Percentiles rank a stretch among this genome's conserved stretches.
These are phyloP conservation scores for Moelleriella libera DNA, from an alignment of 2,329 filamentous ascomycete genomes.

Conservation along the genomic window DNA sequence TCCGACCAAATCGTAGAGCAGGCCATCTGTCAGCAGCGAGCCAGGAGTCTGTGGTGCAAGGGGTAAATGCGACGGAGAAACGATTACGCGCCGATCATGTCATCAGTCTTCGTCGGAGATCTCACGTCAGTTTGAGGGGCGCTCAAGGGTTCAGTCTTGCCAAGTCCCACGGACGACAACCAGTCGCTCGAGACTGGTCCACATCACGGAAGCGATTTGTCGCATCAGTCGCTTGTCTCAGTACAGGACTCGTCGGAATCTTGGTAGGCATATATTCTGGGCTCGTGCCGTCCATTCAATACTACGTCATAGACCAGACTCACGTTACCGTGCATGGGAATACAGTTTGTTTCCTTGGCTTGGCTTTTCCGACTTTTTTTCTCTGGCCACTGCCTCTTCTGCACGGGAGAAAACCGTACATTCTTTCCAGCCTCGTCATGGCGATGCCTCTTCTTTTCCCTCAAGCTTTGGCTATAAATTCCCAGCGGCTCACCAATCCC, in stretches of 20 bases:
- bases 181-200: constrained; percentile 62
- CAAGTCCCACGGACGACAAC: constrained; percentile 42
- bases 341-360: constrained; percentile 55
- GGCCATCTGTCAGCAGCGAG: neutral
- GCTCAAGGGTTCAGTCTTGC: constrained; percentile 35
- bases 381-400: constrained; percentile 63
- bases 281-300: constrained; percentile 66
- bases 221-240: constrained; percentile 56
- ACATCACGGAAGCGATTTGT: constrained; percentile 51
- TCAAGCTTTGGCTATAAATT: constrained; percentile 52
- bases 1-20: neutral
- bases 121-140: constrained; percentile 38
- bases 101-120: constrained; percentile 32
- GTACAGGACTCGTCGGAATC: constrained; percentile 56
- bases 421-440: constrained; percentile 51
- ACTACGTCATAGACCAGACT: constrained; percentile 55
- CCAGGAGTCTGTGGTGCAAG: constrained; percentile 8
- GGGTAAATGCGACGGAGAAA: constrained; percentile 11
- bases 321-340: constrained; percentile 61
- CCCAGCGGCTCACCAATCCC: constrained; percentile 39
- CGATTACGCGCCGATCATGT: constrained; percentile 15
- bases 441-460: constrained; percentile 63
- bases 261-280: constrained; percentile 66
- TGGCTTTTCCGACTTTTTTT: constrained; percentile 55
- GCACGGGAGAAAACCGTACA: constrained; percentile 66